Conservation (phyloP, 495 filamentous ascomycete species). For the Lasiosphaeria hispida region DNA sequence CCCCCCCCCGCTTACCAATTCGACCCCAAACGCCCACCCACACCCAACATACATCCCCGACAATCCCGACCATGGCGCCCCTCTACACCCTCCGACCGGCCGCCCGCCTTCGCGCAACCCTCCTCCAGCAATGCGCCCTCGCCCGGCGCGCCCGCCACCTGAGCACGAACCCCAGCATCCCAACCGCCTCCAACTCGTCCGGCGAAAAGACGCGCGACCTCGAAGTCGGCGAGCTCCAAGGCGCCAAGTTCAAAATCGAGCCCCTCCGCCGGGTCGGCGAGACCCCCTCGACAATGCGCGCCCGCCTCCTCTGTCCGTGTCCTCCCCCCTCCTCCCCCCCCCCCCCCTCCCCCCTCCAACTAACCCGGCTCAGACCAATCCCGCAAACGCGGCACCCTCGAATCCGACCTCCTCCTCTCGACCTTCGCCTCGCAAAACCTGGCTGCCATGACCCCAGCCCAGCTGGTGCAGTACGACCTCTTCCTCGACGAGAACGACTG, state of each 20-base stretch:
- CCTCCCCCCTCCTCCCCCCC: not conserved
- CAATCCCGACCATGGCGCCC: not conserved
- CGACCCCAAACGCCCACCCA: not conserved
- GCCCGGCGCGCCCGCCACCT: conserved; percentile 5
- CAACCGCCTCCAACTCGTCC: not conserved
- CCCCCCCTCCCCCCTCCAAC: not conserved
- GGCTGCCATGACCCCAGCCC: conserved; percentile 62
- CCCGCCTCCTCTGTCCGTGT: conserved; percentile 82
- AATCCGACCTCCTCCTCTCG: conserved; percentile 91
- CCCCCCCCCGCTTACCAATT: not conserved
- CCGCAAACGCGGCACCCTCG: conserved; percentile 93
- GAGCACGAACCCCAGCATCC: conserved; percentile 2
- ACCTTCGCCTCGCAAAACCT: conserved; percentile 88
- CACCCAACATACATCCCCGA: not conserved
- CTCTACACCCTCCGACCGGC: conserved; percentile 13
- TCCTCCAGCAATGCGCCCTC: conserved; percentile 21
- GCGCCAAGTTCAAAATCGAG: conserved; percentile 84
- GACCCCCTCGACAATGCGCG: conserved; percentile 76
- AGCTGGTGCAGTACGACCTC: conserved; percentile 80
- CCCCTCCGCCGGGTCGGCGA: conserved; percentile 79
- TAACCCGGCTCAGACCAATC: conserved; percentile 71
- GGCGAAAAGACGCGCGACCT: conserved; percentile 52
- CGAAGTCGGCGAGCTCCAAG: conserved; percentile 86
- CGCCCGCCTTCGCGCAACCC: not conserved
- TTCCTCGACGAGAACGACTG: conserved; percentile 99